Base-by-base conservation (phyloP, 1,139 yeast genomes). In the Petasospora fabianii region DNA sequence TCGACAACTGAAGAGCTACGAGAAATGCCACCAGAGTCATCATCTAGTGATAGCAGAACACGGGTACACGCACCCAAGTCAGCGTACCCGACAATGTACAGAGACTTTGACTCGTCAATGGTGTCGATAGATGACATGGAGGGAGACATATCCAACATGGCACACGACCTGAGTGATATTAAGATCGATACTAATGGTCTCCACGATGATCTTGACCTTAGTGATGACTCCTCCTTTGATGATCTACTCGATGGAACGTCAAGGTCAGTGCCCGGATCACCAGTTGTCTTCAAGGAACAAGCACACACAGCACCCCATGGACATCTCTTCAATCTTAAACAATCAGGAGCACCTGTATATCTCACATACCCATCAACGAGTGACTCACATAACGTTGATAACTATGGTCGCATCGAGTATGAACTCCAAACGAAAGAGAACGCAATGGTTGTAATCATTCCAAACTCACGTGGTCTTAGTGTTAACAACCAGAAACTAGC, bases 401-500 rank as follows among this genome's bases (percentile, higher is more conserved):
- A 45, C 29, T 52, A 52, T 32, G 56, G 56, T 6, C 48, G 44
- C 17, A 45, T 52, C 2, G 54, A 20, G 51, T 39, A 51, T 50
- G 41, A 49, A 33, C 35, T 50, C 17, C 37, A 42, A 7, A 50
- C 54, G 18, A 53, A 48, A 29, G 53, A 50, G 46, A 56, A 36
- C 41, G 54, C 42, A 47, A 59, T 30, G 60, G 54, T 34, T 45
- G 53, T 35, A 36, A 56, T 31, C 31, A 50, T 36, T 35, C 56
- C 47, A 19, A 47, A 40, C 46, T 51, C 55, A 2, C 41, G 44
- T 15, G 55, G 53, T 1, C 33, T 51, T 3, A 44, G 54, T 27
- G 38, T 41, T 4, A 51, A 51, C 38, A 53, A 53, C 20, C 36
- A 46, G 35, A 53, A 53, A 33, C 32, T 51, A 2, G 54, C 55